Conservation (phyloP, 352 stramenopile genomes). For the Pythium rishiriense region DNA sequence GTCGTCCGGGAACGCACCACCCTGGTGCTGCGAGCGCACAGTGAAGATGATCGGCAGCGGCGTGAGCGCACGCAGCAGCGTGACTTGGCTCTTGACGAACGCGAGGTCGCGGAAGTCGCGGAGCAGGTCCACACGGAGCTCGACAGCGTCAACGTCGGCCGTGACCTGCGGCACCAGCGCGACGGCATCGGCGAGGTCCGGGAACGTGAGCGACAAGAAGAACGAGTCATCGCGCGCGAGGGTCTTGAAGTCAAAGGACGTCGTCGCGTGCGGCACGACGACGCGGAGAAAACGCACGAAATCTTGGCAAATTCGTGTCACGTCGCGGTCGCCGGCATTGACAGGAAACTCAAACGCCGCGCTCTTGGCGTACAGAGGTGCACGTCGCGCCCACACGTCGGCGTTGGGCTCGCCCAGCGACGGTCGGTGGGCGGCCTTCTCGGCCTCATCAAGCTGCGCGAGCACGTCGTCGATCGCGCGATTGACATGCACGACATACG, state of each 20-base stretch:
- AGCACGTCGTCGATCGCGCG: conserved; percentile 75
- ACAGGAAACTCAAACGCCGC: conserved; percentile 63
- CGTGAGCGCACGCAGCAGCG: conserved; percentile 84
- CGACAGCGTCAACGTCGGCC: conserved; percentile 92
- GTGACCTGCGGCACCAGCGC: conserved; percentile 53
- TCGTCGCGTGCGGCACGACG: conserved; percentile 44
- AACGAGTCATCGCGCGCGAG: conserved; percentile 63
- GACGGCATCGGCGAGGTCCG: conserved; percentile 50
- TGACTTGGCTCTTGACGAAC: conserved; percentile 73
- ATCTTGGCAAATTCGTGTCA: conserved; percentile 57
- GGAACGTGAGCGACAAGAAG: conserved; percentile 80
- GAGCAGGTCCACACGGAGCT: conserved; percentile 95
- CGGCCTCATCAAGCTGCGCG: conserved; percentile 48
- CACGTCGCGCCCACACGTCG: conserved; percentile 56
- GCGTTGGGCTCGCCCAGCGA: conserved; percentile 62
- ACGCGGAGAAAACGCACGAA: conserved; percentile 73
- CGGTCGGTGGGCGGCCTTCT: conserved; percentile 45
- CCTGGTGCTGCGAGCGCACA: conserved; percentile 93
- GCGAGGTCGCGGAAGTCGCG: conserved; percentile 44
- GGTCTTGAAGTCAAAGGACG: conserved; percentile 52
- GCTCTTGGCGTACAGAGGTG: conserved; percentile 55
- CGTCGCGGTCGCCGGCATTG: conserved; percentile 59
- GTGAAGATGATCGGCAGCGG: conserved; percentile 96
- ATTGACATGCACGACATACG: conserved; percentile 71
- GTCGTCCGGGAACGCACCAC: conserved; percentile 93